Percentiles rank a stretch among this genome's conserved stretches.
These are phyloP conservation scores for Coemansia furcata DNA, from an alignment of 192 early-diverging fungal species.

Conservation along the genomic window DNA sequence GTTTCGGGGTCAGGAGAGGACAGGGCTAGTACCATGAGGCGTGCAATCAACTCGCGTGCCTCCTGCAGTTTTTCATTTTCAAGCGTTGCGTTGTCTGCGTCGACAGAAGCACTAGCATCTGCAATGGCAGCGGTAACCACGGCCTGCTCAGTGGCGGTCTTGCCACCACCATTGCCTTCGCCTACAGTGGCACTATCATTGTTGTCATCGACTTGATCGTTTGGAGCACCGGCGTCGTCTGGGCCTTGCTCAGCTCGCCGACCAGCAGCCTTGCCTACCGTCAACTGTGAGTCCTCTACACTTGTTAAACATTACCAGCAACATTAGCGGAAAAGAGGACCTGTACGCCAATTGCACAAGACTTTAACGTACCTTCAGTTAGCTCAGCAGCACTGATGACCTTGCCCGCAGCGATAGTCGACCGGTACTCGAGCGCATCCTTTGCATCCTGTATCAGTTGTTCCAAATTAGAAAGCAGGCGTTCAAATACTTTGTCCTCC, in stretches of 20 bases:
- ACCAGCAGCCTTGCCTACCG: conserved; percentile 14
- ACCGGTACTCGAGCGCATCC: conserved; percentile 51
- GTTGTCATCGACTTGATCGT: background rate
- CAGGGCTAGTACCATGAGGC: conserved; percentile 49
- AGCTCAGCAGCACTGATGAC: conserved; percentile 50
- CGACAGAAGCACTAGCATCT: background rate
- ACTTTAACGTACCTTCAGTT: conserved; percentile 35
- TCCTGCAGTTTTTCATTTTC: conserved; percentile 31
- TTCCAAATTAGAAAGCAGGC: conserved; percentile 55
- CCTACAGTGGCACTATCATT: conserved; percentile 3
- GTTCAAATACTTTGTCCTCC: conserved; percentile 56
- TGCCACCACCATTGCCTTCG: background rate
- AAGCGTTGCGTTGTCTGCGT: background rate
- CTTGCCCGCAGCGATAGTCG: conserved; percentile 49
- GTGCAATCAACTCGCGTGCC: conserved; percentile 49
- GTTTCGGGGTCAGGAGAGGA: conserved; percentile 31
- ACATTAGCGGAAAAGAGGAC: background rate
- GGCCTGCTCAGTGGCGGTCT: background rate
- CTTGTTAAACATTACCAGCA: background rate
- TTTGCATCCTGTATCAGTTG: conserved; percentile 55
- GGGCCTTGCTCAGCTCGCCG: background rate
- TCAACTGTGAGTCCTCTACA: conserved; percentile 42
- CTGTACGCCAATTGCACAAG: background rate
- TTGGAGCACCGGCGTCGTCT: background rate
- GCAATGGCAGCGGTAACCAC: background rate